phyloP scores from a whole-genome alignment of 2,329 filamentous ascomycete genomes.

The Phialocephala sp. region DNA sequence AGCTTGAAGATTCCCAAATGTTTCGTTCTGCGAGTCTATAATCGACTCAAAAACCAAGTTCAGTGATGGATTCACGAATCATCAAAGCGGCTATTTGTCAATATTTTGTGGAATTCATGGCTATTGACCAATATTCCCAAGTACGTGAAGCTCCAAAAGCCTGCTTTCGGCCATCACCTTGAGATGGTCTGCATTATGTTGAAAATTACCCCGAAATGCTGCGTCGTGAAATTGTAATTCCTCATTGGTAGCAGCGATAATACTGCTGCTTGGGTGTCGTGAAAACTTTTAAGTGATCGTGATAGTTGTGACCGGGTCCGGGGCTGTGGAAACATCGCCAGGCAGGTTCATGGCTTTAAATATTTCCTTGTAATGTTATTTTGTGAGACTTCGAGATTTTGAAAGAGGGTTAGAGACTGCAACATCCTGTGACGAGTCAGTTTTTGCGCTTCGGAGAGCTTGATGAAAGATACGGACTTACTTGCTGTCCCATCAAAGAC shows the following conservation, averaged over 20 bases:
- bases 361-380: too few relatives aligned
- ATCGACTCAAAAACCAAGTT: background rate
- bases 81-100: background rate
- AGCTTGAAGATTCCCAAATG: too few relatives aligned
- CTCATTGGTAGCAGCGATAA: background rate
- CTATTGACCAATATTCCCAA: background rate
- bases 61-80: background rate
- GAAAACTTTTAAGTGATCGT: background rate
- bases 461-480: too few relatives aligned
- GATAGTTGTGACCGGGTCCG: background rate
- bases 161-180: background rate
- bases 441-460: too few relatives aligned
- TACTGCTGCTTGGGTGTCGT: background rate
- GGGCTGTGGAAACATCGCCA: slow-evolving; percentile 53
- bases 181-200: background rate
- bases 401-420: too few relatives aligned
- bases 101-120: background rate
- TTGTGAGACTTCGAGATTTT: too few relatives aligned
- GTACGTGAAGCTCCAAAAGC: background rate
- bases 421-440: too few relatives aligned
- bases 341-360: too few relatives aligned
- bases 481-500: too few relatives aligned
- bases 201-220: too few relatives aligned
- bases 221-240: too few relatives aligned
- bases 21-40: too few relatives aligned